Base-by-base conservation (phyloP, 1,139 yeast genomes). In the Yamadazyma atlantica region DNA sequence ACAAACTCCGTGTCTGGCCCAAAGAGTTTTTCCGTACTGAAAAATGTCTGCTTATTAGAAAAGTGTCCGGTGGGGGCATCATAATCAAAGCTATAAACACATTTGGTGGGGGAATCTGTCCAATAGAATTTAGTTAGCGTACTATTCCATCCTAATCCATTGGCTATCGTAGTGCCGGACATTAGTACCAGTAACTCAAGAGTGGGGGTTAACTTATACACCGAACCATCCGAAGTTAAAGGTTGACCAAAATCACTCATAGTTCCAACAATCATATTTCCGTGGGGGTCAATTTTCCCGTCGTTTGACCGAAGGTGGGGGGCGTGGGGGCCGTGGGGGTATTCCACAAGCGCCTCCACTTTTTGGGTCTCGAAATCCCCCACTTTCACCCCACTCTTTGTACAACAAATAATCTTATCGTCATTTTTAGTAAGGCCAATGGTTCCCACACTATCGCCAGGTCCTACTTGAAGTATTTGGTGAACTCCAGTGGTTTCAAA, bases 261-360 rank as follows among this genome's bases (percentile, higher is more conserved):
- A n/a, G 85, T 69, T 2, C 92, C 92, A 37, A 83, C 72, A 77
- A 85, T 82, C 38, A 84, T 69, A 45, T 80, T 70, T 0, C 92
- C 90, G 58, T 78, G 66, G 1, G 84, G 82, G 38, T 83, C 85
- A 33, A 84, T 71, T 35, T 78, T 75, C 0, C 90, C 92, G 53
- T 85, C 94, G 50, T 85, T 85, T 14, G 89, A 80, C 51, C 94
- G 68, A 50, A 82, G n/a, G n/a, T n/a, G n/a, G n/a, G n/a, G n/a
- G n/a, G n/a, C n/a, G n/a, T n/a, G n/a, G n/a, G n/a, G n/a, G n/a
- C n/a, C n/a, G 58, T 29, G 73, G 3, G 82, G 77, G 51, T 73
- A 83, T 34, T 60, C 51, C 31, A 68, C 57, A 28, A 76, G 54
- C 45, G 70, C 71, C 29, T 66, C 60, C 56, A 82, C 69, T 19